Base-by-base conservation (phyloP, 805 yeast species). In the Schwanniomyces pseudopolymorphus region DNA sequence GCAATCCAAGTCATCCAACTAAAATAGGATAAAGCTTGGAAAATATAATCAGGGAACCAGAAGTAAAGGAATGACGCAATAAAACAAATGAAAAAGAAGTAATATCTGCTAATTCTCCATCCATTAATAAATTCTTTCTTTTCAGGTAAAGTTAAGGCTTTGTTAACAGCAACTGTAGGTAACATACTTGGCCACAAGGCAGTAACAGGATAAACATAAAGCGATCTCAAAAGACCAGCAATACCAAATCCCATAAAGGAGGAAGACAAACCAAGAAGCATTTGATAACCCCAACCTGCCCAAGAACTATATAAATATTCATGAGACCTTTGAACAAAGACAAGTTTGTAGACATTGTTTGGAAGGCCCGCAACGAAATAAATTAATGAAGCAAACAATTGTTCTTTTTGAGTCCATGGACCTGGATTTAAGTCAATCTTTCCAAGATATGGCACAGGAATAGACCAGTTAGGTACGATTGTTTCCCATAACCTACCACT, bases 151-250 rank as follows among this genome's bases (percentile, higher is more conserved):
- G 67, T 79, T 72, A 69, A 61, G 13, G 46, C 46, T 14, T 25
- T 24, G 25, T 43, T 43, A 53, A 83, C 76, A 17, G 87, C 82
- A 25, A 81, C 60, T 4, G 83, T 72, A 43, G 84, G 86, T 59
- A 86, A 72, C 57, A 77, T 77, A 2, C 79, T 64, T 4, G 92
- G 92, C 92, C 91, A 87, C 45, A 84, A 74, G 63, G 84, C 79
- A 11, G 81, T 70, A 5, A 84, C 75, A 4, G 89, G 85, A 48
- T 79, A 78, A n/a, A 85, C 84, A 52, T 85, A 72, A 28, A 83
- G 69, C 51, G 79, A 74, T 53, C 86, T 72, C 37, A 78, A 70
- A 46, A 85, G 44, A 31, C 91, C 91, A 38, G 87, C 88, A 43
- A 82, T 61, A 22, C 86, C 84, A 51, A 81, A 81, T 8, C 91